phyloP scores from a whole-genome alignment of 225 moss, liverwort and hornwort species.

The Marchantia polymorpha region DNA sequence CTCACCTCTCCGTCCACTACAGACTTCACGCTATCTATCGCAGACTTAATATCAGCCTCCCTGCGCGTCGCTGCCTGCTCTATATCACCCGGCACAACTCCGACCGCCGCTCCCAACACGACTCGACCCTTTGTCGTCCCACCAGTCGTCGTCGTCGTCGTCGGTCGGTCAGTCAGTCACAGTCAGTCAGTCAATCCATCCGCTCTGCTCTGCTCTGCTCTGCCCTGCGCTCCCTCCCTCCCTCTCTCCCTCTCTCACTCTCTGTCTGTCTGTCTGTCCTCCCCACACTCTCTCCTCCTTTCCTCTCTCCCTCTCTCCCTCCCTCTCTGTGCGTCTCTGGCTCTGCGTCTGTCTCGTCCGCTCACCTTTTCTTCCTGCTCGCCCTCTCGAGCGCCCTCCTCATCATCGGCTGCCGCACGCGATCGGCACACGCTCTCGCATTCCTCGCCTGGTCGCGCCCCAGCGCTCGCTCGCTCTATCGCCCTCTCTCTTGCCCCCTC shows the following conservation, averaged over 20 bases:
- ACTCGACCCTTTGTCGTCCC: no score
- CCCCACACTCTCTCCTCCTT: not conserved
- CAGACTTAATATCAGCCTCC: no score
- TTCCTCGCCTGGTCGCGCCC: not conserved
- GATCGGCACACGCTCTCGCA: not conserved
- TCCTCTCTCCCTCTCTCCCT: not conserved
- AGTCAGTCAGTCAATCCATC: no score
- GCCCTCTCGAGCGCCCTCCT: not conserved
- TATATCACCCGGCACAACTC: no score
- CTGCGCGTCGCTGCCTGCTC: no score
- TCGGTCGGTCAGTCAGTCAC: no score
- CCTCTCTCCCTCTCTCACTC: not conserved
- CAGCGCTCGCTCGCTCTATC: not conserved
- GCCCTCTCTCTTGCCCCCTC: not conserved
- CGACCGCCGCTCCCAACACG: no score
- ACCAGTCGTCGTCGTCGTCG: no score
- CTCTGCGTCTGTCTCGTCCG: not conserved
- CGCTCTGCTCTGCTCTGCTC: no score
- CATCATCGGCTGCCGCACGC: not conserved
- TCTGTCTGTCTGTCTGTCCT: not conserved
- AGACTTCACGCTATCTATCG: no score
- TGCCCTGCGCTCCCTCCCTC: not conserved
- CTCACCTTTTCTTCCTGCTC: not conserved
- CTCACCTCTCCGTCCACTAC: no score
- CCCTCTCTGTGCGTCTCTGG: no score